phyloP scores from a whole-genome alignment of 192 early-diverging fungal genomes.

The Coemansia sp. region DNA sequence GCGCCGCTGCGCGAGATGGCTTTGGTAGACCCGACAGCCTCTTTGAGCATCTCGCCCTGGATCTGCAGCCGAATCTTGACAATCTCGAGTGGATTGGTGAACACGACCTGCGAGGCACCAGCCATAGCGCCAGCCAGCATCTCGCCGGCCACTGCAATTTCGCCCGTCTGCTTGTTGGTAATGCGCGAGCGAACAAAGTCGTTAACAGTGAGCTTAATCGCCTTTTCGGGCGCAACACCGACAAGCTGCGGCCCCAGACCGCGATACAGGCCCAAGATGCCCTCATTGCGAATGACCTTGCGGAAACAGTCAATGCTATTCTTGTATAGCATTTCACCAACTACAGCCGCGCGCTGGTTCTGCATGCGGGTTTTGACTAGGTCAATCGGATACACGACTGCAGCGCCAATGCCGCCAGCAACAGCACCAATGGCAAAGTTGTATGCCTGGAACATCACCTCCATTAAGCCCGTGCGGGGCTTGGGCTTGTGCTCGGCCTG shows the following conservation, averaged over 20 bases:
- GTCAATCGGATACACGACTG: constrained; percentile 95
- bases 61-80: constrained; percentile 97
- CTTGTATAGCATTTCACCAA: constrained; percentile 90
- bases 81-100: constrained; percentile 97
- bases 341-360: constrained; percentile 88
- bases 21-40: constrained; percentile 40
- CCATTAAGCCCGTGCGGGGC: constrained; percentile 28
- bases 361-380: constrained; percentile 99
- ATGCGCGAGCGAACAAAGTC: constrained; percentile 78
- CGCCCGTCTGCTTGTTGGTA: constrained; percentile 66
- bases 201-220: constrained; percentile 97
- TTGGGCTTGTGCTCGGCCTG: background rate
- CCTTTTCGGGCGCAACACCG: constrained; percentile 96
- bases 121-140: constrained; percentile 83
- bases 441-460: constrained; percentile 61
- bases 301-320: constrained; percentile 95
- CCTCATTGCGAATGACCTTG: constrained; percentile 91
- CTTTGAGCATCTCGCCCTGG: constrained; percentile 69
- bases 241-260: constrained; percentile 92
- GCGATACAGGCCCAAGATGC: constrained; percentile 84
- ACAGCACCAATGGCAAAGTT: constrained; percentile 83
- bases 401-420: constrained; percentile 92
- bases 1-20: constrained; percentile 66
- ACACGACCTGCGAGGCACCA: constrained; percentile 85
- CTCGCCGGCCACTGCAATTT: constrained; percentile 76